Percentiles rank a stretch among this genome's conserved stretches.
Conservation (phyloP, 2,329 filamentous ascomycete genomes). For the Scedosporium aurantiacum region DNA sequence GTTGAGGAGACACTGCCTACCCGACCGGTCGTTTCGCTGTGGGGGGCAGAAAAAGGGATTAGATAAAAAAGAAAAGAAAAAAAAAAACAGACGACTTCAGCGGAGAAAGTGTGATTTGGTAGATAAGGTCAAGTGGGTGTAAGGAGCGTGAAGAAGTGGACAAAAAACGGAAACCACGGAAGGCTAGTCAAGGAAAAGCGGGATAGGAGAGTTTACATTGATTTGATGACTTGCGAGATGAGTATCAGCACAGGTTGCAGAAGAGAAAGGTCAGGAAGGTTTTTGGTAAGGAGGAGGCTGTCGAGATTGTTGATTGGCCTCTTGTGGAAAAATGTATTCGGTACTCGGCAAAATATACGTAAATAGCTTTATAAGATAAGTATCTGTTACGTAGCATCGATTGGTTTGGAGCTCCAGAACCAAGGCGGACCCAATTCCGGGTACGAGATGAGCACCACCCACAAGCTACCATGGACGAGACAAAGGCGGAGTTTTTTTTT, state of each 20-base stretch:
- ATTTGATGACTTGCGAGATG: not conserved
- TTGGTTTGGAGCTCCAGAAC: not conserved
- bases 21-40: not conserved
- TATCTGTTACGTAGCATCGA: not conserved
- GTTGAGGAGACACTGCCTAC: not conserved
- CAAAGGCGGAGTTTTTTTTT: too few relatives aligned
- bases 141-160: constrained; percentile 1
- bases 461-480: too few relatives aligned
- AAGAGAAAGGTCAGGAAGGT: not conserved
- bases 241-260: not conserved
- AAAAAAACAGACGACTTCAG: not conserved
- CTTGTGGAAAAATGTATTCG: constrained; percentile 1
- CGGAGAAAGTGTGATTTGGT: not conserved
- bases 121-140: not conserved
- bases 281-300: not conserved
- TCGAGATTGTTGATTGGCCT: constrained; percentile 4
- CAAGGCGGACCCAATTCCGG: not conserved
- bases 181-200: not conserved
- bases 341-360: not conserved
- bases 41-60: not conserved
- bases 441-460: too few relatives aligned
- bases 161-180: constrained; percentile 2
- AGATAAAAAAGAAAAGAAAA: not conserved
- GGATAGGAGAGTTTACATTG: not conserved
- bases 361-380: not conserved